A percentile compares a stretch with the other conserved stretches of the same genome.
These are phyloP conservation scores for Staphylotrichum tortipilum DNA, from an alignment of 495 filamentous ascomycete genomes.

Conservation along the genomic window DNA sequence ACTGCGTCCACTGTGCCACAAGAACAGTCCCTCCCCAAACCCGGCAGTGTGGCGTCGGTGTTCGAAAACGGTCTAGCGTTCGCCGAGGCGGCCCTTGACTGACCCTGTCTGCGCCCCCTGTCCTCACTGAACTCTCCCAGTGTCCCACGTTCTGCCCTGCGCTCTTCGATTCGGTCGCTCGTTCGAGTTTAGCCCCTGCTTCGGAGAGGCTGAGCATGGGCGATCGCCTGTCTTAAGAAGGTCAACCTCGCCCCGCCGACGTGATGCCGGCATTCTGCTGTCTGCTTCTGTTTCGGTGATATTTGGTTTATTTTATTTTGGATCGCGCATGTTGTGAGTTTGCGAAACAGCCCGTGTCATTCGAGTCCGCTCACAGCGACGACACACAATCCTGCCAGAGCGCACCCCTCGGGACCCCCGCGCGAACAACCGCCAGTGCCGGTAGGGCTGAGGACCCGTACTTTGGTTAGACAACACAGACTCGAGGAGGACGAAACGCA, in stretches of 20 bases:
- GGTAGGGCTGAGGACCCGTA: too few species aligned
- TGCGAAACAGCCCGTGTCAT: neutral
- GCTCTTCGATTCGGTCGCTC: constrained; percentile 23
- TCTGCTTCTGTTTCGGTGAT: neutral
- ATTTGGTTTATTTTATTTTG: neutral
- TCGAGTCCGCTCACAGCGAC: neutral
- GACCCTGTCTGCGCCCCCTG: neutral
- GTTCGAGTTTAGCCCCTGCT: constrained; percentile 24
- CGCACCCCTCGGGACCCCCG: neutral
- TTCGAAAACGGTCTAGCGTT: constrained; percentile 4
- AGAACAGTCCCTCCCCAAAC: too few species aligned
- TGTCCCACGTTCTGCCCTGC: neutral
- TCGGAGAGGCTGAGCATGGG: constrained; percentile 14
- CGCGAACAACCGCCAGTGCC: too few species aligned
- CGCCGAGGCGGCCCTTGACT: neutral
- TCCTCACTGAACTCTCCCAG: too few species aligned
- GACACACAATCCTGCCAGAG: neutral
- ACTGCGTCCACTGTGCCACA: too few species aligned
- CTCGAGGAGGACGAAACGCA: neutral
- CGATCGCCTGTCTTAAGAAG: constrained; percentile 5
- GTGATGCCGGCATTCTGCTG: neutral
- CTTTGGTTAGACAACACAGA: neutral
- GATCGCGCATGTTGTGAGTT: neutral
- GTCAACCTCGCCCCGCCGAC: constrained; percentile 1
- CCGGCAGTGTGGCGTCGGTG: constrained; percentile 5